Conservation (phyloP, 2,329 filamentous ascomycete genomes). For the Botrytis sinoallii region DNA sequence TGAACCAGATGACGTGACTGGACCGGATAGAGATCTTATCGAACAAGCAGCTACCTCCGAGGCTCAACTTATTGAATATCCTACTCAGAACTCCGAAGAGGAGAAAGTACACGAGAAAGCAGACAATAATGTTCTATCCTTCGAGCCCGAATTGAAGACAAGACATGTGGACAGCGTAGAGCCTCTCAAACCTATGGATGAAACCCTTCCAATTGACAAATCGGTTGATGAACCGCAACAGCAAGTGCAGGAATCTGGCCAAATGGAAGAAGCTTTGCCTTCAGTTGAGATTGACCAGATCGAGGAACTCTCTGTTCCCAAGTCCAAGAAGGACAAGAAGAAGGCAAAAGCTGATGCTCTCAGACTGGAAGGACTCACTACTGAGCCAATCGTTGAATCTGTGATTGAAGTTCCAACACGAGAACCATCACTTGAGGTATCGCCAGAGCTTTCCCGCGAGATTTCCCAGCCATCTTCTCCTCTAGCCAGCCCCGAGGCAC, state of each 20-base stretch:
- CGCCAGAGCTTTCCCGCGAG: neutral
- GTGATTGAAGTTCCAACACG: neutral
- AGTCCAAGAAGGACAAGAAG: constrained; percentile 24
- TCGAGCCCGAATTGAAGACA: neutral
- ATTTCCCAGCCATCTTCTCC: neutral
- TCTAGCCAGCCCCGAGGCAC: neutral
- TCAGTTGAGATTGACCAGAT: constrained; percentile 12
- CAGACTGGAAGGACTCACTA: neutral
- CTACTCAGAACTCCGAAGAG: neutral
- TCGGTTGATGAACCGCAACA: neutral
- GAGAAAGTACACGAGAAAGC: neutral
- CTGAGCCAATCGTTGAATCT: neutral
- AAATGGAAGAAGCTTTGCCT: constrained; percentile 1
- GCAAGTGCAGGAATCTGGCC: constrained; percentile 12
- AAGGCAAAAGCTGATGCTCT: neutral
- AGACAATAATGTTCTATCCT: neutral
- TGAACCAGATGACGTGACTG: constrained; percentile 10
- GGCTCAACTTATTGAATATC: neutral
- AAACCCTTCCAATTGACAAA: neutral
- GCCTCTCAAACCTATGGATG: neutral
- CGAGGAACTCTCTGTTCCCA: constrained; percentile 19
- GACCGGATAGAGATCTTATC: neutral
- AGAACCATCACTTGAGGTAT: neutral
- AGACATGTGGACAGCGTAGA: neutral
- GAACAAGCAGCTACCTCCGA: neutral